Evolutionary conservation across 441 rosid genomes (phyloP), one percentile per base, ranked within the genome.

Genomic region (Corymbia citriodora): DNA sequence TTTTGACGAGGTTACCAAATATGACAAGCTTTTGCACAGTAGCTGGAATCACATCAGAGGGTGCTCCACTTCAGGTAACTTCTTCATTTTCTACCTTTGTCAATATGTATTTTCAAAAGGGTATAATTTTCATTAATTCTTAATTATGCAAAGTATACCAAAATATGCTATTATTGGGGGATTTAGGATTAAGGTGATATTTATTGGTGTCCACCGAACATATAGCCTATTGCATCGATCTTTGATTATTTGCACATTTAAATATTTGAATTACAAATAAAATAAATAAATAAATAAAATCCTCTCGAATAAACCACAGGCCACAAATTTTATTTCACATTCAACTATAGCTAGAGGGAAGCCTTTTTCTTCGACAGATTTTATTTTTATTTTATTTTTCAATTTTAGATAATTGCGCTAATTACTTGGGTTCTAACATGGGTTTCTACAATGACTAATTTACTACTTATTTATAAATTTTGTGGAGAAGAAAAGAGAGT

Each of bases 1-100:
- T 13, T 0, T 0, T 4, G 0, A 31, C 0, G 45, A 40, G 45
- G 45, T 70, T 70, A 70, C 79, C 79, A 31, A 70, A 17, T 0
- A 70, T 70, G 45, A 70, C 23, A 1, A 8, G 13, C 23, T 17
- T 70, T 70, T 33, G 79, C 6, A 5, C 3, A 2, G 31, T 1
- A 27, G n/a, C 16, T 61, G 31, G 6, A 59, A 59, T 23, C 25
- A 55, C 25, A 55, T 55, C 8, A 6, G 36, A 65, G 36, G 16
- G 7, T 36, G 14, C 16, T 72, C 2, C 50, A 36, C 1, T 72
- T 3, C 49, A 36, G 82, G 82, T 72, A 19, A 36, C 36, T n/a
- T 57, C 9, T 19, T 8, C 3, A 29, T 6, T 63, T 63, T 63
- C 7, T 5, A 9, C 9, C 0, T 63, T 0, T 40, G 45, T 40